These are phyloP conservation scores for Clitocybe nebularis DNA, from an alignment of 1,284 basidiomycete species.

Conservation along the genomic window DNA sequence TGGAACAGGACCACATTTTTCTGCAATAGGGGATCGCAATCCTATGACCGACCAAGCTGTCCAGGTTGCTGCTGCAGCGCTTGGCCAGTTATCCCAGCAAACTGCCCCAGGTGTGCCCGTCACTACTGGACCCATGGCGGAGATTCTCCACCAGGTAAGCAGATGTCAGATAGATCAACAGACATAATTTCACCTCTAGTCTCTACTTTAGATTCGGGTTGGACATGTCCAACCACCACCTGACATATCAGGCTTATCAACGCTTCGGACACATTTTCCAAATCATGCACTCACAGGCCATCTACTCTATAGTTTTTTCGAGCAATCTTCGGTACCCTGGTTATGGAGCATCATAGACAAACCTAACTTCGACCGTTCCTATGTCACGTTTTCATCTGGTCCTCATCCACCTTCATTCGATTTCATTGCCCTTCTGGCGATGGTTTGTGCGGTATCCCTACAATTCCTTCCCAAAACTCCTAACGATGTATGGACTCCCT, in stretches of 20 bases:
- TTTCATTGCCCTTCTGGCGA: slow-evolving; percentile 14
- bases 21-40: background rate
- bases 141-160: slow-evolving; percentile 12
- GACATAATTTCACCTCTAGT: background rate
- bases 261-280: slow-evolving; percentile 15
- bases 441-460: slow-evolving; percentile 14
- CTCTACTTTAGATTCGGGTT: slow-evolving; percentile 3
- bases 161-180: no score
- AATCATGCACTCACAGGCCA: slow-evolving; percentile 14
- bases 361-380: slow-evolving; percentile 13
- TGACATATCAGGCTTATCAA: background rate
- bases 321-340: slow-evolving; percentile 15
- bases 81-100: slow-evolving; percentile 13
- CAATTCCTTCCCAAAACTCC: slow-evolving; percentile 15
- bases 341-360: slow-evolving; percentile 17
- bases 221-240: background rate
- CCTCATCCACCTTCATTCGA: slow-evolving; percentile 12
- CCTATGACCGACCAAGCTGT: slow-evolving; percentile 7
- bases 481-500: slow-evolving; percentile 11
- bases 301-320: slow-evolving; percentile 16
- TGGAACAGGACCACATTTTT: slow-evolving; percentile 1
- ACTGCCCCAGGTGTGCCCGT: background rate
- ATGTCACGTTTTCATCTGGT: slow-evolving; percentile 11
- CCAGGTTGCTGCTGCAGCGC: slow-evolving; percentile 13
- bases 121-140: slow-evolving; percentile 8